Evolutionary conservation across 495 filamentous ascomycete species (phyloP), one percentile per base, ranked within the genome.

Genomic region (Antarctomyces pellizariae): DNA sequence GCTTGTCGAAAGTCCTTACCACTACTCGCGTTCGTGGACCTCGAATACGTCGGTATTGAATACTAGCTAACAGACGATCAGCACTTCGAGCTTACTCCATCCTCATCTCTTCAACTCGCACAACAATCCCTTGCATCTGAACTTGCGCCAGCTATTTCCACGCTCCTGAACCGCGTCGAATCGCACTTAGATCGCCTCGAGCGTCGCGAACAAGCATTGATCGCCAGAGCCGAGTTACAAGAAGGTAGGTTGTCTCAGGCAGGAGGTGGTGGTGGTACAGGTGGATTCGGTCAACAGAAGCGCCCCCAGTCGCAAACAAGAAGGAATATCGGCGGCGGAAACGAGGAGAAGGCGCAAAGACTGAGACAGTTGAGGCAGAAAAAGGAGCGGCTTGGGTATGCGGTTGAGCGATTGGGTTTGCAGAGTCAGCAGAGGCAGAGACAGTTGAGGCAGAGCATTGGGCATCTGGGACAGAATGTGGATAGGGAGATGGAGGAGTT

Each of bases 1-100:
- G 75, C 13, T 46, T 82, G 17, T 54, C 59, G 33, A 72, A 67
- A 39, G 71, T 79, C 27, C 55, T 83, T 7, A 59, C 68, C 42
- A 71, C 62, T 13, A 75, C 71, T 13, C 50, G 74, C 32, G 74
- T 78, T 56, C 24, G 59, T 38, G 30, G 18, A 12, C 26, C 33
- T 28, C 28, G 18, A 23, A 23, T 9, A 13, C 17, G 17, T 17
- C 27, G 18, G 22, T 19, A 13, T 3, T 7, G 13, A 28, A 22
- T 10, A 24, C 18, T 32, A 8, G 26, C 2, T 9, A 1, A 11
- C 8, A 14, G 16, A 22, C 17, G n/a, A 24, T 22, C 36, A 77
- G 71, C 76, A 82, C 50, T 84, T 80, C 47, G 76, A 84, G 44
- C 59, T 82, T 18, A 64, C 77, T 18, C 64, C 76, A 13, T 66